phyloP scores from a whole-genome alignment of 2,329 filamentous ascomycete genomes.

The Passalora sequoiae region DNA sequence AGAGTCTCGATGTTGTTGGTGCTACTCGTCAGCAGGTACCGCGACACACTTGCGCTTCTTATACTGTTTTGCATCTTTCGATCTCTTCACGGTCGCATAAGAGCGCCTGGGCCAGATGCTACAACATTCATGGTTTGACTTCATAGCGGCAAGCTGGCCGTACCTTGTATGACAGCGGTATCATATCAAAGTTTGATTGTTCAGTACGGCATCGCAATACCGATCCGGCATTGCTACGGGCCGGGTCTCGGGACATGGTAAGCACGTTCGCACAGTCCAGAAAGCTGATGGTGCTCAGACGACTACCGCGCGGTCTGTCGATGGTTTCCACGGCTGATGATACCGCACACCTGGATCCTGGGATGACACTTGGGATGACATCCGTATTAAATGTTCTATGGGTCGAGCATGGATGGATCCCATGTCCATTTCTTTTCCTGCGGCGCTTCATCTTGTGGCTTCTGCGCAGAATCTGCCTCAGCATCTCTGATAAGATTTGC shows the following conservation, averaged over 20 bases:
- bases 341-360: too few species aligned
- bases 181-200: neutral
- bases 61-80: neutral
- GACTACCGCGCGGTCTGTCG: neutral
- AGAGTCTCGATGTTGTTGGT: too few species aligned
- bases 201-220: neutral
- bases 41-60: neutral
- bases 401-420: slow-evolving; percentile 3
- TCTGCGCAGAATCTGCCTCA: neutral
- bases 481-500: neutral
- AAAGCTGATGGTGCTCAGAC: neutral
- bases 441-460: neutral
- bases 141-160: neutral
- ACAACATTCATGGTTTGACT: slow-evolving; percentile 1
- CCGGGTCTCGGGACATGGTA: too few species aligned
- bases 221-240: neutral
- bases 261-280: neutral
- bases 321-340: too few species aligned
- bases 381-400: too few species aligned
- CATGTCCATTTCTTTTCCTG: slow-evolving; percentile 1
- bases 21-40: too few species aligned
- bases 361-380: too few species aligned
- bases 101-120: neutral
- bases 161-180: neutral
- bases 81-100: slow-evolving; percentile 5